phyloP scores from a whole-genome alignment of 2,329 filamentous ascomycete genomes.

The Penicillium sp. region DNA sequence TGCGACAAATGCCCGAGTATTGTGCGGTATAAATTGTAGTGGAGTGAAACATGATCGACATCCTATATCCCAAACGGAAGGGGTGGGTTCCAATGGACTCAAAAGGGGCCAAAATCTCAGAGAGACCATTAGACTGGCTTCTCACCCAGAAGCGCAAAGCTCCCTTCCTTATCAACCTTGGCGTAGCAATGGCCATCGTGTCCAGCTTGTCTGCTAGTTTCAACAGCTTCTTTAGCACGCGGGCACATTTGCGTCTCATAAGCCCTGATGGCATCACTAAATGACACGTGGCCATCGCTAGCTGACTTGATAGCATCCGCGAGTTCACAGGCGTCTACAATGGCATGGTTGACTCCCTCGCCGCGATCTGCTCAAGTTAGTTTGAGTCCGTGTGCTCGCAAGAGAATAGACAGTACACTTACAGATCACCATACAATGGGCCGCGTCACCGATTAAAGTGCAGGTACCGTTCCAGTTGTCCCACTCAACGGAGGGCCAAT shows the following conservation, averaged over 20 bases:
- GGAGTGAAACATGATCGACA: too few species aligned
- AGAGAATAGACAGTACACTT: not conserved
- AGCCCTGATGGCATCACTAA: not conserved
- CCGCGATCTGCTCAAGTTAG: not conserved
- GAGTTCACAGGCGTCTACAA: not conserved
- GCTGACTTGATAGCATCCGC: not conserved
- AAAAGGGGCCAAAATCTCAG: not conserved
- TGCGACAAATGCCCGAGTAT: not conserved
- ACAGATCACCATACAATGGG: not conserved
- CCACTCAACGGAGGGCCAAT: not conserved
- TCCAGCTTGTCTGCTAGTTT: not conserved
- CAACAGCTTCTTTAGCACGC: not conserved
- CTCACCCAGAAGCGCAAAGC: not conserved
- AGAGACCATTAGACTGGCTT: not conserved
- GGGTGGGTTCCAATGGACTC: too few species aligned
- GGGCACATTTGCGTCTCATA: conserved; percentile 1
- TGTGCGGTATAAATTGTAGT: not conserved
- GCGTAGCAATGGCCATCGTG: not conserved
- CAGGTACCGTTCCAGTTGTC: not conserved
- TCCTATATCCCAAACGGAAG: too few species aligned
- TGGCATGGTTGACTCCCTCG: not conserved
- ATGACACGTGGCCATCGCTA: not conserved
- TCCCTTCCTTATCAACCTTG: not conserved
- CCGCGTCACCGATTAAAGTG: not conserved
- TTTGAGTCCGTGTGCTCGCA: too few species aligned